These are phyloP conservation scores for Sergeia podlipaevii DNA, from an alignment of 208 protist species.

Conservation along the genomic window DNA sequence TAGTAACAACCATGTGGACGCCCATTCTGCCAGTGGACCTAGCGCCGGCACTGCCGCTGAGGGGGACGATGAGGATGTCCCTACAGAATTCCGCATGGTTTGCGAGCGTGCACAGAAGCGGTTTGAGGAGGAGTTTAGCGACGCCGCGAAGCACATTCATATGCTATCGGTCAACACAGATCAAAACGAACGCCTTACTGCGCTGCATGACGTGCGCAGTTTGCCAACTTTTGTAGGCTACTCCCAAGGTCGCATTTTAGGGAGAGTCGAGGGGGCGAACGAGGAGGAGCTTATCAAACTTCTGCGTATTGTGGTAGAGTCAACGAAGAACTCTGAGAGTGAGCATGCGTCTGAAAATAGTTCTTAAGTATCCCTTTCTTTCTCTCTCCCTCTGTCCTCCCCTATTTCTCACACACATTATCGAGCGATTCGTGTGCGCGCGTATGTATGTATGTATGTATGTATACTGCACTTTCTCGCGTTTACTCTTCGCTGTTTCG, in stretches of 20 bases:
- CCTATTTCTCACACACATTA: too few species aligned
- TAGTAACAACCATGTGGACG: too few species aligned
- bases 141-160: conserved; percentile 11
- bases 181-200: conserved; percentile 55
- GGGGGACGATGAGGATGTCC: conserved; percentile 7
- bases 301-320: conserved; percentile 15
- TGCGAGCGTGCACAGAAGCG: conserved; percentile 18
- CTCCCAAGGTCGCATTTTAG: conserved; percentile 58
- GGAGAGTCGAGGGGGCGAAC: conserved; percentile 59
- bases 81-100: conserved; percentile 12
- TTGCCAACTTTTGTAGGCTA: conserved; percentile 87
- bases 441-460: too few species aligned
- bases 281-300: conserved; percentile 56
- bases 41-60: not conserved
- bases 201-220: conserved; percentile 81
- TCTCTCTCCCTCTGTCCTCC: too few species aligned
- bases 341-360: too few species aligned
- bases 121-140: conserved; percentile 13
- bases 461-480: too few species aligned
- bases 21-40: not conserved
- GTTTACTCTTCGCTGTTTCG: too few species aligned
- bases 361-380: too few species aligned
- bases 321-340: too few species aligned
- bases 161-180: conserved; percentile 82
- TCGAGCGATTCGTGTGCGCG: too few species aligned